Base-by-base conservation (phyloP, 2,329 filamentous ascomycete species). In the Pseudopyrenochaeta lycopersici region DNA sequence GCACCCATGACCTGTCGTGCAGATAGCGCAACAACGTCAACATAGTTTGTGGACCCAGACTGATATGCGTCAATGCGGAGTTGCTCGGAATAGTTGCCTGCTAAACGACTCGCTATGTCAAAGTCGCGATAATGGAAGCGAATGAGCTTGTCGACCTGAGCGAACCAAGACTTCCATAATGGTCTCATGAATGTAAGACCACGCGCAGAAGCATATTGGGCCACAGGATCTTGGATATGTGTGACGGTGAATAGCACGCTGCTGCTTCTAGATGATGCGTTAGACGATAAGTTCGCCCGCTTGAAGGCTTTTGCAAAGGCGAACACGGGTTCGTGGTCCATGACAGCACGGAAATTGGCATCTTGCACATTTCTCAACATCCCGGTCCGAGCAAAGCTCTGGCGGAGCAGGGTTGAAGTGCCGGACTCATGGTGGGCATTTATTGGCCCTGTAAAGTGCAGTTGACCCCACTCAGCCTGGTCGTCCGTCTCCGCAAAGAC, bases 1-100 rank as follows among this genome's bases (percentile, higher is more conserved):
- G 89, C 91, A 6, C 91, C 91, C 70, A 95, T 82, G 12, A 91
- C 89, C 70, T 96, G 91, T 40, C 91, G 86, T 44, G 91, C 90
- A 52, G 88, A 90, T 40, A 95, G 81, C 1, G 90, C 87, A 18
- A 90, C 87, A 52, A 93, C 92, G 64, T 92, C 89, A 30, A 88
- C 87, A 64, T 92, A 92, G 60, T 90, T 88, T 46, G 86, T 82
- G 0, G 90, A 89, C 5, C 90, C 90, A 18, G 89, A 92, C 49
- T 85, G 81, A 62, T 88, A 88, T 0, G 91, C 90, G 77, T 94
- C 90, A 31, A 82, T 75, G 7, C 86, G 86, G 7, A 94, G 80
- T 65, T 91, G 87, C 20, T 82, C 77, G 0, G 90, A 92, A 72
- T 94, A 95, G 58, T 91, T 88, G n/a, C 78, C 77, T 1, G 90